Base-by-base conservation (phyloP, 352 stramenopile species). In the Pythium vanterpoolii region DNA sequence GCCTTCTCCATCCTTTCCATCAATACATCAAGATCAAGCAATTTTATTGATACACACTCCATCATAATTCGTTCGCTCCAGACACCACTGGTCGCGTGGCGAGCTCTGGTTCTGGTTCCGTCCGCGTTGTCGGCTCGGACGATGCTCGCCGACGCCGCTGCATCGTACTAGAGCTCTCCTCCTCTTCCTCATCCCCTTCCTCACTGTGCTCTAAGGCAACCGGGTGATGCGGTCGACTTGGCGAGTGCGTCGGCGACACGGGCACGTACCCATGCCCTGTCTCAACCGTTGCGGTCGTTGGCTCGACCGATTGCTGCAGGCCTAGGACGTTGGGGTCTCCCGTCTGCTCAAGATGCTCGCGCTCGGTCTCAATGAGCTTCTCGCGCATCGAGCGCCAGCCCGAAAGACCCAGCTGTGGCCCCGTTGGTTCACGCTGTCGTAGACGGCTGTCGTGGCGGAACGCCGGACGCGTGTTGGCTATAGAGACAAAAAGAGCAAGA, bases 351-450 rank as follows among this genome's bases (percentile, higher is more conserved):
- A 69, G 43, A 30, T 54, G 30, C 23, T 49, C 54, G 19, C 50
- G 55, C 58, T 76, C 69, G 0, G 51, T 59, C 38, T 80, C 64
- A 36, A 86, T 86, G 23, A 86, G 76, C 28, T 83, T 82, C 62
- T 83, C 72, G 9, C 71, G 69, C 53, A 83, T 71, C 24, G 76
- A 79, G 39, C 68, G 79, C 76, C 76, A 86, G 44, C 76, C 76
- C 0, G 56, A 66, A 26, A 86, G 68, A 26, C 60, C 66, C 19
- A 86, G 66, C n/a, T 67, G 70, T 26, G 72, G 74, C 8, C 76
- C 74, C 5, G 54, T 56, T 1, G 63, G 72, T 10, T 60, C 53
- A 44, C 61, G 53, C 21, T 45, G 45, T 11, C 53, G 38, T 14
- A 68, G 53, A 11, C n/a, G 60, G 23, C 53, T 16, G 27, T 56